phyloP scores from a whole-genome alignment of 768 basidiomycete genomes.

The Gyrodon lividus region DNA sequence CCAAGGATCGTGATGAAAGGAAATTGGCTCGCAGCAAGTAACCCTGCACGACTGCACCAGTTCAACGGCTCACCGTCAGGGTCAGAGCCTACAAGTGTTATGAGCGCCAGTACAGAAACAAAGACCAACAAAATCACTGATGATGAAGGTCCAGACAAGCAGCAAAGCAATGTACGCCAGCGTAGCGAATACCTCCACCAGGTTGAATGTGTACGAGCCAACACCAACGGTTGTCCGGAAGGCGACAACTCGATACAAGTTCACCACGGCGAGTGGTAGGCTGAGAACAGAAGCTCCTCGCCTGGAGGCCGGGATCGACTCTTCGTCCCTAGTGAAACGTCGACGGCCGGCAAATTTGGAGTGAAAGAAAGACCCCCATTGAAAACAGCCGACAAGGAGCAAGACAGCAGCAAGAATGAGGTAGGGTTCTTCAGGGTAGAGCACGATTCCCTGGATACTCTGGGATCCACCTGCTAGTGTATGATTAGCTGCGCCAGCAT shows the following conservation, averaged over 20 bases:
- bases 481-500: not conserved
- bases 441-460: constrained; percentile 10
- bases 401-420: constrained; percentile 9
- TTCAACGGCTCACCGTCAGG: constrained; percentile 22
- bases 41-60: constrained; percentile 33
- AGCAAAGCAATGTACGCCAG: constrained; percentile 37
- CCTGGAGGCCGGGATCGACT: not conserved
- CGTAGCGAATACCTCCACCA: constrained; percentile 41
- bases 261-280: constrained; percentile 32
- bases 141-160: constrained; percentile 36
- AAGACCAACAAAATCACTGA: constrained; percentile 29
- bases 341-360: constrained; percentile 12
- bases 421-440: constrained; percentile 19
- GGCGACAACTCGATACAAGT: constrained; percentile 35
- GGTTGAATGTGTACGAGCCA: constrained; percentile 36
- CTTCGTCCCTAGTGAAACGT: constrained; percentile 6
- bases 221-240: constrained; percentile 39
- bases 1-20: constrained; percentile 43
- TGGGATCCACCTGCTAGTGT: not conserved
- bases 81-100: constrained; percentile 18
- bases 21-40: constrained; percentile 36
- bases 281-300: constrained; percentile 13
- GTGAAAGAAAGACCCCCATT: constrained; percentile 14
- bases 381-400: constrained; percentile 19
- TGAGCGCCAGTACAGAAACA: not conserved